Evolutionary conservation across 306 rosid genomes (phyloP), one percentile per base, ranked within the genome.

Genomic region (Rosa persica): DNA sequence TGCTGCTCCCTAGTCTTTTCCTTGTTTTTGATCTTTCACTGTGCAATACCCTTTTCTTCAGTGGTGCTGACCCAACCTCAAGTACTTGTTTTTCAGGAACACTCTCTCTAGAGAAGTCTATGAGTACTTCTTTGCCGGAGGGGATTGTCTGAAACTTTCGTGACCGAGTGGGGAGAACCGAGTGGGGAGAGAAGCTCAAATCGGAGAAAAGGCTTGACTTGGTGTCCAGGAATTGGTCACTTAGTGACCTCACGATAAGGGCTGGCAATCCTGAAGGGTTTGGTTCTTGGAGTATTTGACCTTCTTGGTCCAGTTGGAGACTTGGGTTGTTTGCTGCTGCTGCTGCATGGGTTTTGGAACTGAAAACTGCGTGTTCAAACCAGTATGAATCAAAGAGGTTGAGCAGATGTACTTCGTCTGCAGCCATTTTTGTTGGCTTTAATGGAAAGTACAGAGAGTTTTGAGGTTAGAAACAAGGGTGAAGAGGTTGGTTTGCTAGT

Each of bases 381-480:
- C 98, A 93, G 76, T 46, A 80, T 0, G 86, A 83, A 74, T 93
- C 97, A 12, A 93, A 75, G 74, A 87, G 90, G n/a, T 69, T 36
- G 15, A 91, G 80, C 78, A 93, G 58, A 16, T 15, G 70, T 25
- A 58, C 66, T 62, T 62, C 86, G n/a, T 88, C 54, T 76, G 85
- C 85, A 49, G 84, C 89, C 93, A 89, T 82, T 23, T 64, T 0
- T 60, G 46, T 52, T 12, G 30, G 27, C 7, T 23, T 47, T 30
- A 47, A 70, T 42, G 73, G 55, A 65, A 54, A 52, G 20, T 8
- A 43, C 23, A n/a, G 7, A 39, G 40, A 44, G 62, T 4, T 27
- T n/a, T 34, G 70, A 62, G 73, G 36, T 17, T n/a, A 38, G 51
- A 25, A 13, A 20, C 0, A 48, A 36, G 57, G 57, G 1, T 20